Percentiles rank a stretch among this genome's conserved stretches.
These are phyloP conservation scores for Aspergillus unguis DNA, from an alignment of 2,329 filamentous ascomycete species.

Conservation along the genomic window DNA sequence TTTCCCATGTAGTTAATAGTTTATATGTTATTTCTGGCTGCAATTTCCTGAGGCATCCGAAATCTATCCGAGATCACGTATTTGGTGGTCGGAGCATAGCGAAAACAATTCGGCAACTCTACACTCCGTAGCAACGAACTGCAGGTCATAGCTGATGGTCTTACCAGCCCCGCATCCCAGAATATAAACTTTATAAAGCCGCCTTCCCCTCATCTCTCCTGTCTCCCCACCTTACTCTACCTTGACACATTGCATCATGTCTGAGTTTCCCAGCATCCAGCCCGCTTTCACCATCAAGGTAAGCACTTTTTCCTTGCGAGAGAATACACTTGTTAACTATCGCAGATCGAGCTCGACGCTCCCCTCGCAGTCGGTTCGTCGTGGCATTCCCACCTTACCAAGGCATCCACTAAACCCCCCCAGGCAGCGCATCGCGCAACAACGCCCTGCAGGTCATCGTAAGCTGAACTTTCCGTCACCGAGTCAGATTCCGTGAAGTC, in stretches of 20 bases:
- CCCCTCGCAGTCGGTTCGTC: slow-evolving; percentile 32
- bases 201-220: no score
- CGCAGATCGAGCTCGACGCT: slow-evolving; percentile 32
- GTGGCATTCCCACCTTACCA: neutral
- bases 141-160: no score
- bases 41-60: no score
- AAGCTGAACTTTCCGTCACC: slow-evolving; percentile 9
- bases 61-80: no score
- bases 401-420: neutral
- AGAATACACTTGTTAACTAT: neutral
- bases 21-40: no score
- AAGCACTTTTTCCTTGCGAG: neutral
- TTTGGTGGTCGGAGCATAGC: no score
- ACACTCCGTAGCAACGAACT: no score
- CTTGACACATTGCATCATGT: slow-evolving; percentile 23
- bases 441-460: slow-evolving; percentile 38
- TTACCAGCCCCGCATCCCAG: no score
- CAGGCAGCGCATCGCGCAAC: slow-evolving; percentile 38
- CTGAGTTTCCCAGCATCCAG: slow-evolving; percentile 38
- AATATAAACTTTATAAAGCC: no score
- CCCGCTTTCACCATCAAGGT: slow-evolving; percentile 43
- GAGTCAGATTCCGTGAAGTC: neutral
- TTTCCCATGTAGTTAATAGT: no score
- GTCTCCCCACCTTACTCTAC: neutral
- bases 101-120: no score